Percentiles rank a stretch among this genome's conserved stretches.
These are phyloP conservation scores for Phytophthora pistaciae DNA, from an alignment of 352 stramenopile genomes.

Conservation along the genomic window DNA sequence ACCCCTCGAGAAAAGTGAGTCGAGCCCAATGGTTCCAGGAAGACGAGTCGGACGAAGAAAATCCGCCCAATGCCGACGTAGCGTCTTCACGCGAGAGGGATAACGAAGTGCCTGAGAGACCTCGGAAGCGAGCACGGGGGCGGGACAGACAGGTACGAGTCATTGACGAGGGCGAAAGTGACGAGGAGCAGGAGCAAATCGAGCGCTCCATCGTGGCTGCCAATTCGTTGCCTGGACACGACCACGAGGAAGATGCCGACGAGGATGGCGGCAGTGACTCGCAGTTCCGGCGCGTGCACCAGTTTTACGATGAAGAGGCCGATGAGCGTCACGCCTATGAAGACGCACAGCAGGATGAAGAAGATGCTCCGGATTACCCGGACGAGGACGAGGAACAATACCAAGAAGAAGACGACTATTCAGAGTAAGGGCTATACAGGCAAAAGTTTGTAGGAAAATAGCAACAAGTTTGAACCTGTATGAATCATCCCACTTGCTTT, in stretches of 20 bases:
- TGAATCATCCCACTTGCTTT: too few species aligned
- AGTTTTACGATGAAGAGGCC: conserved; percentile 34
- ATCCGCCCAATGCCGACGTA: neutral
- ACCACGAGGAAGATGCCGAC: conserved; percentile 13
- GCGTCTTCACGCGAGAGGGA: neutral
- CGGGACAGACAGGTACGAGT: conserved; percentile 25
- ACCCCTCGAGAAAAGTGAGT: conserved; percentile 22
- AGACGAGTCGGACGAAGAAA: conserved; percentile 41
- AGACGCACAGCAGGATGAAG: conserved; percentile 27
- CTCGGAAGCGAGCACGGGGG: conserved; percentile 27
- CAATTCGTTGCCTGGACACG: conserved; percentile 1
- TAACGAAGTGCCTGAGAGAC: conserved; percentile 13
- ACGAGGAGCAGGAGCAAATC: conserved; percentile 40
- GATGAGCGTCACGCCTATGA: conserved; percentile 31
- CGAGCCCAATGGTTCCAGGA: conserved; percentile 36
- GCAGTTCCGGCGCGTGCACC: conserved; percentile 24
- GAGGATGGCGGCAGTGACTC: conserved; percentile 15
- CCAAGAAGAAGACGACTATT: conserved; percentile 27
- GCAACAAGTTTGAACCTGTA: too few species aligned
- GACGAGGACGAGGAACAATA: conserved; percentile 34
- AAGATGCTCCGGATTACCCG: conserved; percentile 22
- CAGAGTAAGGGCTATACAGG: neutral
- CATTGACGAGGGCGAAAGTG: conserved; percentile 49
- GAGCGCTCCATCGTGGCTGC: conserved; percentile 22
- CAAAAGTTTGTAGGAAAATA: neutral